These are phyloP conservation scores for Suhomyces emberorum DNA, from an alignment of 805 yeast species.

Conservation along the genomic window DNA sequence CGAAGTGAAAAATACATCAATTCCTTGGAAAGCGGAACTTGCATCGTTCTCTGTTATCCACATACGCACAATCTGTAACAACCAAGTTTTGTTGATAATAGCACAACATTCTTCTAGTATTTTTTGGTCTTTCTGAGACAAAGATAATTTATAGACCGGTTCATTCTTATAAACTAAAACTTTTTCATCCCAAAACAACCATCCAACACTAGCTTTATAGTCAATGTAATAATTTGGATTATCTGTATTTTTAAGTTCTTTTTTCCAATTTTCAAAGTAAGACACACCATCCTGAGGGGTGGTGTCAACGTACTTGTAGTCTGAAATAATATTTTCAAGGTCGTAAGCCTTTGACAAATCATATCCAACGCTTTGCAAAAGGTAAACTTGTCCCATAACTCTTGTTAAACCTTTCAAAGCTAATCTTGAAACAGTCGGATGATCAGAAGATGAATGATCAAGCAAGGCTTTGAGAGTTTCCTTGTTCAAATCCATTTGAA, in stretches of 20 bases:
- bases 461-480: conserved; percentile 44
- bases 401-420: conserved; percentile 59
- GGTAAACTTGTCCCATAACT: conserved; percentile 40
- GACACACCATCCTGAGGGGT: conserved; percentile 26
- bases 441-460: conserved; percentile 51
- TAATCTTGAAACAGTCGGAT: conserved; percentile 62
- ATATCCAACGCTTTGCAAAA: conserved; percentile 47
- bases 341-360: conserved; percentile 43
- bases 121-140: conserved; percentile 41
- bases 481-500: conserved; percentile 43
- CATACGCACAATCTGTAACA: conserved; percentile 46
- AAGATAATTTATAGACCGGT: conserved; percentile 20
- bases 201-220: conserved; percentile 55
- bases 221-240: conserved; percentile 57
- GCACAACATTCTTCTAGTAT: conserved; percentile 44
- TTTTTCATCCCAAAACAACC: conserved; percentile 70
- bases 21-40: conserved; percentile 61
- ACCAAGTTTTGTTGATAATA: conserved; percentile 54
- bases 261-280: conserved; percentile 41
- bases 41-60: conserved; percentile 68
- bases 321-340: conserved; percentile 30
- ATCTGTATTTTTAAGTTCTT: conserved; percentile 49
- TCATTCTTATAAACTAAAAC: conserved; percentile 45
- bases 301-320: conserved; percentile 43
- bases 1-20: conserved; percentile 57